Percentiles rank a stretch among this genome's conserved stretches.
Conservation (phyloP, 768 basidiomycete genomes). For the Hygrocybe punicea region DNA sequence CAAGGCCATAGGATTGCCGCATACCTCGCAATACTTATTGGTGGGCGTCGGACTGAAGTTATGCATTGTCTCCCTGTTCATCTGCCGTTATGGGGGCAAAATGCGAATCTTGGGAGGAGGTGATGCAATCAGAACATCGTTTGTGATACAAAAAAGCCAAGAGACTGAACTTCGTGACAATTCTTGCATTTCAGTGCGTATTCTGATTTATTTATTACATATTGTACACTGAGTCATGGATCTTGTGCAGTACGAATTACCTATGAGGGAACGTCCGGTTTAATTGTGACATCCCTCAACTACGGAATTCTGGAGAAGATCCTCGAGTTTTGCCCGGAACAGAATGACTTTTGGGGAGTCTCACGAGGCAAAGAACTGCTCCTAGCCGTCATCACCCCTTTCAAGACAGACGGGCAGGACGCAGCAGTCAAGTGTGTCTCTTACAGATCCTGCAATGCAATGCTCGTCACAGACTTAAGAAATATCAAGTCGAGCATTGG, state of each 20-base stretch:
- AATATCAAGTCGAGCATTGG: slow-evolving; percentile 13
- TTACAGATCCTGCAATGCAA: not conserved
- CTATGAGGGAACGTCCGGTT: not conserved
- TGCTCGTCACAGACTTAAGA: slow-evolving; percentile 12
- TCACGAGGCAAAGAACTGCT: slow-evolving; percentile 1
- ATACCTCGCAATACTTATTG: slow-evolving; percentile 16
- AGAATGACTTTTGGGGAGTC: not conserved
- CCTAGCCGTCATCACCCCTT: slow-evolving; percentile 14
- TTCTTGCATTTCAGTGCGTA: slow-evolving; percentile 2
- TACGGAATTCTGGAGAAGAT: slow-evolving; percentile 16
- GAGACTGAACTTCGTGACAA: not conserved
- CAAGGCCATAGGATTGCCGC: slow-evolving; percentile 10
- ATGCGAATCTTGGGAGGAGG: slow-evolving; percentile 24
- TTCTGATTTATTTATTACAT: not conserved
- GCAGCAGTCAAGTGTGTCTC: slow-evolving; percentile 6
- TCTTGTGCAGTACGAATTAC: not conserved
- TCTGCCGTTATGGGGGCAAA: slow-evolving; percentile 25
- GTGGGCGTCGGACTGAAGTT: not conserved
- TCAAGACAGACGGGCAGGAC: slow-evolving; percentile 10
- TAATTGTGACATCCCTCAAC: not conserved
- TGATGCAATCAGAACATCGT: slow-evolving; percentile 19
- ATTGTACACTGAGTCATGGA: not conserved
- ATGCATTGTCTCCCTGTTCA: slow-evolving; percentile 7
- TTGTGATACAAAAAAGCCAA: not conserved
- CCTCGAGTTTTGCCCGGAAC: slow-evolving; percentile 7